Evolutionary conservation across 179 eudicot genomes (phyloP), one percentile per base, ranked within the genome.

Genomic region (Spinacia oleracea): DNA sequence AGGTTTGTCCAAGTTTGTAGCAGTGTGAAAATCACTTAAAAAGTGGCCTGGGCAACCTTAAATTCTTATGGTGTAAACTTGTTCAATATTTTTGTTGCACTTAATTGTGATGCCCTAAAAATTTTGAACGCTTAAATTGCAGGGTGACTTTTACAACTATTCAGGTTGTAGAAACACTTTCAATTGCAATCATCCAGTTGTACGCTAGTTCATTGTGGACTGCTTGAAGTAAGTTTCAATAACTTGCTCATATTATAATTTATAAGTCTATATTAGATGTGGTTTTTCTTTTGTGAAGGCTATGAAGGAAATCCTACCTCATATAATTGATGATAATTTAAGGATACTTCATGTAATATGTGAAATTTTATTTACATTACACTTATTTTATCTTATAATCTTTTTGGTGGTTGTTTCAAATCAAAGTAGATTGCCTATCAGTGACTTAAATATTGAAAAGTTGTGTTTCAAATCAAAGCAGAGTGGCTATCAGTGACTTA

Each of bases 81-180:
- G 70, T 46, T 7, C 25, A 32, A 27, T 50, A 29, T 58, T 70
- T 45, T 40, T 70, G n/a, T n/a, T n/a, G n/a, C n/a, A n/a, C 35
- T 64, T 53, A 27, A n/a, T n/a, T n/a, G n/a, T n/a, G n/a, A n/a
- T n/a, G 27, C 21, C 23, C 25, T 79, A 45, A 72, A 23, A 5
- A 23, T 32, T 18, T 35, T 29, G 31, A 29, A 23, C 67, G 65
- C 76, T 69, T 72, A 60, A 35, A 58, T 84, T 71, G 64, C 93
- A 96, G 99, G 99, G 99, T 76, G 98, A 91, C 75, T 96, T 86
- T 79, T 96, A 96, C 74, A 96, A 96, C 79, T 96, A 93, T 81
- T 96, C 99, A 76, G 99, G 99, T 62, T 96, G 99, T 85, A 98
- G 99, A 78, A 93, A 96, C 88, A 93, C 98, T 74, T 89, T 96